Base-by-base conservation (phyloP, 2,329 filamentous ascomycete genomes). In the Hypoxylon sp. region DNA sequence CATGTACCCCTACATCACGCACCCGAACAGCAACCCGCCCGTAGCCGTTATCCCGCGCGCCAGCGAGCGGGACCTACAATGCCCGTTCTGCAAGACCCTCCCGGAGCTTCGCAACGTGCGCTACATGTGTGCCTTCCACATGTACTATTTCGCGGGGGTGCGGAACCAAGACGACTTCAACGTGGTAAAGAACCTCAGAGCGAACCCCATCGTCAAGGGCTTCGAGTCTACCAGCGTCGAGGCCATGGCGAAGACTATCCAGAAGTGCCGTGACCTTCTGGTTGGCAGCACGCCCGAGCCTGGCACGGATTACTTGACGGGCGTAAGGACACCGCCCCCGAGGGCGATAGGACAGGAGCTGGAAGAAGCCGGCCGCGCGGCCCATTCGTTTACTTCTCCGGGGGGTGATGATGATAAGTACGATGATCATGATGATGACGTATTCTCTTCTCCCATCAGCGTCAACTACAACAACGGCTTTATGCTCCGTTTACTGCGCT, bases 51-150 rank as follows among this genome's bases (percentile, higher is more conserved):
- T 59, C 19, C 56, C 56, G 9, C 56, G 56, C 34, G 34, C 56
- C n/a, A 2, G 3, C 5, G 6, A 7, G 7, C 11, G 17, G 13
- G 49, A 52, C 25, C 36, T 13, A 6, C 5, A 7, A 5, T 60
- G 58, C 28, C 7, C 36, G 6, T 46, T 53, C 38, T 60, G 58
- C 38, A 5, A 25, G n/a, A 5, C 10, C 17, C 7, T 5, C 10
- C 58, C 58, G n/a, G 14, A 23, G 36, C 49, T 60, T 5, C 25
- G 34, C 36, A 14, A 9, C 36, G 38, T 53, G 28, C 11, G 1
- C 1, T 6, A 43, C 23, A 17, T 60, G 19, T 60, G 58, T 19
- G 23, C 48, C 3, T 60, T 60, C 49, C 58, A 60, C 48, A 34
- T 60, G 34, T 41, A 48, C 46, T 45, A 60, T 14, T 23, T 51